Base-by-base conservation (phyloP, 2,329 filamentous ascomycete species). In the Aspergillus unguis region DNA sequence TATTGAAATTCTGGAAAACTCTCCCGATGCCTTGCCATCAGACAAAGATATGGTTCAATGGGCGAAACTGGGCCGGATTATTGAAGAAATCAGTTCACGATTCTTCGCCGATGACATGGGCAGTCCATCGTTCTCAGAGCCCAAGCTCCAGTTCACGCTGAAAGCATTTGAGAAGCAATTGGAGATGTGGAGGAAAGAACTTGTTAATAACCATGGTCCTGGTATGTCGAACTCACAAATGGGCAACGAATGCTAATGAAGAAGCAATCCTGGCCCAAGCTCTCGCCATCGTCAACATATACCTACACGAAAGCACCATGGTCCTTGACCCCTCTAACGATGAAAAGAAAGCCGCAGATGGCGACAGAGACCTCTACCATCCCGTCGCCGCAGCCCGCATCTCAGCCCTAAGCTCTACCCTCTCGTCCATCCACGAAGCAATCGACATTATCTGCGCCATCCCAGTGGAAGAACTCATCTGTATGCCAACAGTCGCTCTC, bases 261-360 rank as follows among this genome's bases (percentile, higher is more conserved):
- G 25, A 40, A 85, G 85, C 81, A n/a, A 78, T 82, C 0, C 74
- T 90, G 42, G 73, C 75, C 17, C 79, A 90, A 58, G 81, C 81
- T 55, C 84, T 88, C 58, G 76, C 85, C 57, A 80, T 86, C 2
- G 67, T 89, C 33, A 86, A 79, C 56, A 74, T 92, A 3, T 90
- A 88, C 65, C 85, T 91, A 75, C 86, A 92, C 66, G 88, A 92
- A 68, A 82, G 88, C 49, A 84, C 82, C 2, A 81, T 92, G 57
- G 85, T 89, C 58, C 76, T 81, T 6, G 84, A 88, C 48, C 80
- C 82, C 56, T 76, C 75, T 23, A 75, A 77, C 2, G 77, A 83
- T 6, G 79, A 57, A 10, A 43, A 52, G 3, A 60, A 57, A 6
- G 36, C 56, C 4, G 23, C 52, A 27, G 55, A 65, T 52, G 49